phyloP scores from a whole-genome alignment of 2,329 filamentous ascomycete species.

The Paradendryphiella salina region DNA sequence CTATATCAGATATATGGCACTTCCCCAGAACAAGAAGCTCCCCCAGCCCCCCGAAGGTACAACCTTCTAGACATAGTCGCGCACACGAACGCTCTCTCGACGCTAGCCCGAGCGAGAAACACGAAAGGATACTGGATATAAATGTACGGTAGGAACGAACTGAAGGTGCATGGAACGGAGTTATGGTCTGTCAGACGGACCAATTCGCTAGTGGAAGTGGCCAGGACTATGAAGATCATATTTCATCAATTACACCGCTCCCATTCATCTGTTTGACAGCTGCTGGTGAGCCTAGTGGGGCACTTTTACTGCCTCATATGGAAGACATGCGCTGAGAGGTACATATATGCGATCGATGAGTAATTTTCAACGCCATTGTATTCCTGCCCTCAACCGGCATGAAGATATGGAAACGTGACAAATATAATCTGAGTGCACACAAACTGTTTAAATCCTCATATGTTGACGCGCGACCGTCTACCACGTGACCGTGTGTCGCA shows the following conservation, averaged over 20 bases:
- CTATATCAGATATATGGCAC: slow-evolving; percentile 79
- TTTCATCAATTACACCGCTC: not conserved
- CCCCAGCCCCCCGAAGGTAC: slow-evolving; percentile 89
- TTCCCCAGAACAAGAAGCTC: slow-evolving; percentile 89
- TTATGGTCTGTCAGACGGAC: slow-evolving; percentile 25
- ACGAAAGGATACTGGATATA: not conserved
- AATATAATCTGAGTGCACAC: too few species aligned
- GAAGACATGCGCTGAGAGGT: too few species aligned
- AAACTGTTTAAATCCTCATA: too few species aligned
- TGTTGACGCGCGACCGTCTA: not conserved
- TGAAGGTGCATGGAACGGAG: slow-evolving; percentile 40
- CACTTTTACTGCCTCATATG: not conserved
- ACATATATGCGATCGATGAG: too few species aligned
- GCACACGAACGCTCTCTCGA: not conserved
- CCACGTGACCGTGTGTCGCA: slow-evolving; percentile 32
- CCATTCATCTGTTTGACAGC: not conserved
- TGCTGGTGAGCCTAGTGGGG: not conserved
- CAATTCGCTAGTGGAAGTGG: slow-evolving; percentile 12
- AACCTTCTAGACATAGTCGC: slow-evolving; percentile 51
- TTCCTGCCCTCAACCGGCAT: too few species aligned
- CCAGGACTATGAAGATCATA: slow-evolving; percentile 14
- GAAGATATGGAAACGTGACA: too few species aligned
- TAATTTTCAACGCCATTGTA: too few species aligned
- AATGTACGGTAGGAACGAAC: slow-evolving; percentile 12
- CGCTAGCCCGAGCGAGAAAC: not conserved